Evolutionary conservation across 1,284 basidiomycete genomes (phyloP), one percentile per base, ranked within the genome.

Genomic region (Termitomyces sp.): DNA sequence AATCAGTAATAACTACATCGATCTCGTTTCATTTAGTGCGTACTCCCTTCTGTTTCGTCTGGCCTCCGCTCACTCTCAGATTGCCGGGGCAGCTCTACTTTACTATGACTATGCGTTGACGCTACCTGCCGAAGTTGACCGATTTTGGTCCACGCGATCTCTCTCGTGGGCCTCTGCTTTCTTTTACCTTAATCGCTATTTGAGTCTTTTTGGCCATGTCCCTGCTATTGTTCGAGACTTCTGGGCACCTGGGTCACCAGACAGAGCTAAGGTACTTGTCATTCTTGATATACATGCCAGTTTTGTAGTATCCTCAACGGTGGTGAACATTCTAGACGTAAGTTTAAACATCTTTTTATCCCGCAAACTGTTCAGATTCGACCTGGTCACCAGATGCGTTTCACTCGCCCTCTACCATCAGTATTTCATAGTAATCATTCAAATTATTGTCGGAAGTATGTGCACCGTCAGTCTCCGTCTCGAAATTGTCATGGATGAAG

Each of bases 51-150:
- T 34, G 35, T 28, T 13, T 26, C 8, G 21, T 28, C 13, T 16
- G 19, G 28, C 8, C 13, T 18, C 16, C 24, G 41, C 7, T 14
- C 13, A 49, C 26, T 31, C 13, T 31, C 18, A 14, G 30, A n/a
- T 6, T n/a, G 13, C 35, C 16, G n/a, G 18, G 53, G 1, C 57
- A 74, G 71, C 49, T 1, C 61, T 75, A 37, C 64, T 76, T 7
- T 66, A 69, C 39, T 75, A 75, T 44, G 75, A 77, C 52, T 73
- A 72, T 49, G 5, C 64, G 4, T 59, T 75, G 41, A 77, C 74
- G 0, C 47, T 75, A 8, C 50, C 63, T 1, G 48, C 54, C 8
- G 75, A 77, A 54, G 52, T 72, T 30, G 62, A 64, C 19, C 60
- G 65, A 14, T 74, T 72, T 58, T 76, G 75, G 74, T 56, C 46